Base-by-base conservation (phyloP, 768 basidiomycete genomes). In the Xerocomus spinulosus region DNA sequence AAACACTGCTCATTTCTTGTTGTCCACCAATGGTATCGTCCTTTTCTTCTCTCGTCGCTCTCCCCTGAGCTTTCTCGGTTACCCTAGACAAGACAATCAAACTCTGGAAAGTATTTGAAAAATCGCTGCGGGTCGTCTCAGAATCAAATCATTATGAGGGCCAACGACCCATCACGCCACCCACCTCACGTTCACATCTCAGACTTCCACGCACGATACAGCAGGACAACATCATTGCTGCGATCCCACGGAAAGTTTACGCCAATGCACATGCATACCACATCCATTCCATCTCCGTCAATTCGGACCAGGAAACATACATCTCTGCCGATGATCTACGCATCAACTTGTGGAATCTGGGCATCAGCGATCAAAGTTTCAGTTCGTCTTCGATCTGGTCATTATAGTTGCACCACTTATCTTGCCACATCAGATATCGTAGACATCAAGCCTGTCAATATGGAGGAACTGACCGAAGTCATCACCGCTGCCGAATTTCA, bases 401-500 rank as follows among this genome's bases (percentile, higher is more conserved):
- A 14, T 32, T 30, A 25, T 33, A 30, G 37, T 54, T 42, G 33
- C 25, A 28, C 33, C 48, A 42, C 44, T 32, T 38, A 40, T 40
- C 28, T 25, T 24, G 24, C 20, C 24, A 17, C 43, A 12, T 59
- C 35, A 99, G 96, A 99, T 71, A 98, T 99, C 62, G 94, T 99
- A 54, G 96, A 99, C 69, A 98, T 99, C 81, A 99, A 99, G 67
- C 96, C 96, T 2, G 83, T 92, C 61, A 99, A 99, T 70, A 99
- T 99, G 96, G 96, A 99, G 66, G 96, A 99, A 68, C 77, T 99
- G 46, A 98, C 96, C 14, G 96, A 99, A 68, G 96, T 99, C 65
- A 98, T 99, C 69, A 99, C 96, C n/a, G 92, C 95, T 10, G 92
- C 96, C 40, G 96, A 99, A 71, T 98, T 99, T 71, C 96, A 98